Conservation (phyloP, 768 basidiomycete genomes). For the Galerina sulciceps region DNA sequence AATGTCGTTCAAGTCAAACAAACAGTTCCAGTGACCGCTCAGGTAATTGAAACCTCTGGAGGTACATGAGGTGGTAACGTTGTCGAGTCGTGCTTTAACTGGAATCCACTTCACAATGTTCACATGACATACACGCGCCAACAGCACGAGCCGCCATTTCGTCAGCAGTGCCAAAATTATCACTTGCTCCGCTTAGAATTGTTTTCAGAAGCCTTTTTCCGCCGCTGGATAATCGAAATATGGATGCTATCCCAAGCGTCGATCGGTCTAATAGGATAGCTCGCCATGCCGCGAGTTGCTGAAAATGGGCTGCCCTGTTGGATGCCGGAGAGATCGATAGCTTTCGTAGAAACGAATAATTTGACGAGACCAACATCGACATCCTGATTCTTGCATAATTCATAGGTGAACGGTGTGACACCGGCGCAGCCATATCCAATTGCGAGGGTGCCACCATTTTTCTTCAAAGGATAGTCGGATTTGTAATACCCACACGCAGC, state of each 20-base stretch:
- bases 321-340: conserved; percentile 2
- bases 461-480: not conserved
- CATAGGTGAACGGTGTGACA: not conserved
- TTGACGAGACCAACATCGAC: conserved; percentile 15
- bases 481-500: too few relatives aligned
- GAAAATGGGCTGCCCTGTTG: not conserved
- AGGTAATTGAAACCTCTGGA: too few relatives aligned
- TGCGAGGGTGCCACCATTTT: not conserved
- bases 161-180: not conserved
- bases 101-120: too few relatives aligned
- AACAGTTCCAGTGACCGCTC: too few relatives aligned
- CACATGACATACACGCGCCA: too few relatives aligned
- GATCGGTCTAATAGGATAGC: not conserved
- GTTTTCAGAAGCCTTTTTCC: not conserved
- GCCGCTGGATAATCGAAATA: conserved; percentile 8
- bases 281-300: not conserved
- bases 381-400: not conserved
- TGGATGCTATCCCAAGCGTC: conserved; percentile 2
- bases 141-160: not conserved
- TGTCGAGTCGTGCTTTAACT: too few relatives aligned
- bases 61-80: too few relatives aligned
- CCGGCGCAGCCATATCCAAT: conserved; percentile 12
- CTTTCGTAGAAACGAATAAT: conserved; percentile 8
- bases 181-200: too few relatives aligned
- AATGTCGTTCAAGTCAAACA: too few relatives aligned